These are phyloP conservation scores for Colletotrichum tropicicola DNA, from an alignment of 2,329 filamentous ascomycete species.

Conservation along the genomic window DNA sequence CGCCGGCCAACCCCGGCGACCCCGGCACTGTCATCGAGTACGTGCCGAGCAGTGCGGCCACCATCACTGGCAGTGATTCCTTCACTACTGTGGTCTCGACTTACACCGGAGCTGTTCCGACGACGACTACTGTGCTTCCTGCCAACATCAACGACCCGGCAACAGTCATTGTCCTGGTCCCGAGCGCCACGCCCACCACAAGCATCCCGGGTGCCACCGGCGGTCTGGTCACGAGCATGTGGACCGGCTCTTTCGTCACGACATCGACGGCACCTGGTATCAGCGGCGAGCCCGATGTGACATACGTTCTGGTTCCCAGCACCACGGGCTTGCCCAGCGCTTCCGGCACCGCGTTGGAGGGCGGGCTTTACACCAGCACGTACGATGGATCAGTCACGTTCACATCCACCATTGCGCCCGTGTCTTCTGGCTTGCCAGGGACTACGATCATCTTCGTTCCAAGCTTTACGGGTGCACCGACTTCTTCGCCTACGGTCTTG, in stretches of 20 bases:
- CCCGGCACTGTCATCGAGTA: conserved; percentile 15
- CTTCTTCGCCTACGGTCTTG: neutral
- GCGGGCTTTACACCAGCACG: neutral
- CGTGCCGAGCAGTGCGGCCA: neutral
- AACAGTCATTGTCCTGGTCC: conserved; percentile 18
- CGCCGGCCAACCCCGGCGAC: conserved; percentile 19
- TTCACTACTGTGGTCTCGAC: conserved; percentile 18
- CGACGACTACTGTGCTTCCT: conserved; percentile 19
- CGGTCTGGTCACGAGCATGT: neutral
- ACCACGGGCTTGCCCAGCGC: neutral
- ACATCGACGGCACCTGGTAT: neutral
- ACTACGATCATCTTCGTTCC: conserved; percentile 8
- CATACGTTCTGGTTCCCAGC: neutral
- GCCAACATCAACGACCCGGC: conserved; percentile 10
- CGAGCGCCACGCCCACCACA: neutral
- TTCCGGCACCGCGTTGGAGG: neutral
- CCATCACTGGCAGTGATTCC: neutral
- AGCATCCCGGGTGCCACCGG: neutral
- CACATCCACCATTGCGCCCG: neutral
- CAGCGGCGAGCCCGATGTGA: neutral
- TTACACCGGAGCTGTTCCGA: conserved; percentile 6
- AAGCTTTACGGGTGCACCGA: neutral
- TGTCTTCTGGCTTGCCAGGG: conserved; percentile 6
- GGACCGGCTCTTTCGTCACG: neutral
- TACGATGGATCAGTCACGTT: conserved; percentile 9